Evolutionary conservation across 805 yeast genomes (phyloP), one percentile per base, ranked within the genome.

Genomic region (Torulaspora delbrueckii): DNA sequence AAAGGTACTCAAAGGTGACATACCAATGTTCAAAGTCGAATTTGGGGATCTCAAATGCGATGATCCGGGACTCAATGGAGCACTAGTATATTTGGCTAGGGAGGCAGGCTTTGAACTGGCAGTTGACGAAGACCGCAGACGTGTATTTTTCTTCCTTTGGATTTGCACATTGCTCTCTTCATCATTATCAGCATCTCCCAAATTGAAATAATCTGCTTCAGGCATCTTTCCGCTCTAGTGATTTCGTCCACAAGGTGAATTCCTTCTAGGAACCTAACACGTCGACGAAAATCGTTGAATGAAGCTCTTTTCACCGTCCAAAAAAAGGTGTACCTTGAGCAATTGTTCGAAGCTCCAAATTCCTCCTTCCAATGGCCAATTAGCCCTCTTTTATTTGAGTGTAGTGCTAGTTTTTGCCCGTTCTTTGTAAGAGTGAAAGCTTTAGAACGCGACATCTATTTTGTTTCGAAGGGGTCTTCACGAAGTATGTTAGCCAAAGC

Each of bases 201-300:
- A 43, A 39, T 48, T 48, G 42, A 48, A 48, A 27, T 48, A 48
- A 23, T 48, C 52, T 18, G 52, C 37, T 26, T 45, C 52, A n/a
- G 46, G 37, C 52, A 48, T 48, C 24, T 39, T 43, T 9, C 6
- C 22, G 14, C 7, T 14, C 38, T 23, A 8, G n/a, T 22, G 19
- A 7, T 14, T 13, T 13, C 36, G 31, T 2, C 23, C 14, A 13
- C 41, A 18, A 12, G 30, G 8, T 13, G 30, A 39, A 39, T 16
- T 25, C 36, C 23, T 33, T 33, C 16, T 23, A 7, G 13, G 34
- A 31, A 14, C 10, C 10, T 16, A 14, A 31, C 5, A 26, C 34
- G 34, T 31, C 19, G 34, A 31, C 34, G 19, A 31, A 31, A 5
- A 9, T 14, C 22, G 12, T 16, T 13, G 4, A 31, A 31, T 10